Evolutionary conservation across 2,329 filamentous ascomycete genomes (phyloP).

Genomic region (Lasiodiplodia gonubiensis): DNA sequence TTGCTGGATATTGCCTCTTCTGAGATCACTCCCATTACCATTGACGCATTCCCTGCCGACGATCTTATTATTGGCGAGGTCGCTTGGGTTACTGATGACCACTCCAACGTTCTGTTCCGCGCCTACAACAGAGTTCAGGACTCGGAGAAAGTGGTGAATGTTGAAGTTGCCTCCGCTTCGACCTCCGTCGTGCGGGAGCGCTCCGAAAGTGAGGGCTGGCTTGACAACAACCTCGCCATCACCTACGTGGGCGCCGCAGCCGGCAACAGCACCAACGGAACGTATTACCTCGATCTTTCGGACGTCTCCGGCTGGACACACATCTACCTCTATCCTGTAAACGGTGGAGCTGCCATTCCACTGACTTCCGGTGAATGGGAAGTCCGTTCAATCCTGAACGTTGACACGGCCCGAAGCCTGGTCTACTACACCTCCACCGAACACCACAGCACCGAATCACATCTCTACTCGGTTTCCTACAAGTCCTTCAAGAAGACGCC

Average conservation of each 20-base stretch:
- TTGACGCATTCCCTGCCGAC: conserved; percentile 64
- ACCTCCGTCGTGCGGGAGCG: conserved; percentile 61
- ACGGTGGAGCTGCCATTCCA: conserved; percentile 60
- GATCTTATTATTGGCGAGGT: conserved; percentile 72
- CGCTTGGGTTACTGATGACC: conserved; percentile 67
- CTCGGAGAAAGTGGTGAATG: conserved; percentile 64
- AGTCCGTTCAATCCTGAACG: conserved; percentile 63
- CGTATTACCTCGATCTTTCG: conserved; percentile 70
- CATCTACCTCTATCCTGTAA: conserved; percentile 67
- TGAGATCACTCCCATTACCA: conserved; percentile 53
- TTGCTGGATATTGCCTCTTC: conserved; percentile 60
- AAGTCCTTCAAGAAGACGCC: conserved; percentile 59
- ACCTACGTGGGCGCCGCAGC: conserved; percentile 58
- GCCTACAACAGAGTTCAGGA: conserved; percentile 74
- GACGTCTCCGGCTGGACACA: conserved; percentile 71
- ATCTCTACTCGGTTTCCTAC: conserved; percentile 70
- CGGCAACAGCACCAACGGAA: conserved; percentile 42
- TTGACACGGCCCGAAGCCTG: conserved; percentile 62
- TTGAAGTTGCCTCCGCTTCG: conserved; percentile 57
- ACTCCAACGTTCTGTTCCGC: conserved; percentile 67
- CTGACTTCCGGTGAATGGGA: conserved; percentile 73
- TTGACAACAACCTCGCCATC: conserved; percentile 65
- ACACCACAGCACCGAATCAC: conserved; percentile 69
- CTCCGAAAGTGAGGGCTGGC: conserved; percentile 66
- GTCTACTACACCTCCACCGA: conserved; percentile 71